Evolutionary conservation across 306 rosid genomes (phyloP), one percentile per base, ranked within the genome.

Genomic region (Vigna angularis): DNA sequence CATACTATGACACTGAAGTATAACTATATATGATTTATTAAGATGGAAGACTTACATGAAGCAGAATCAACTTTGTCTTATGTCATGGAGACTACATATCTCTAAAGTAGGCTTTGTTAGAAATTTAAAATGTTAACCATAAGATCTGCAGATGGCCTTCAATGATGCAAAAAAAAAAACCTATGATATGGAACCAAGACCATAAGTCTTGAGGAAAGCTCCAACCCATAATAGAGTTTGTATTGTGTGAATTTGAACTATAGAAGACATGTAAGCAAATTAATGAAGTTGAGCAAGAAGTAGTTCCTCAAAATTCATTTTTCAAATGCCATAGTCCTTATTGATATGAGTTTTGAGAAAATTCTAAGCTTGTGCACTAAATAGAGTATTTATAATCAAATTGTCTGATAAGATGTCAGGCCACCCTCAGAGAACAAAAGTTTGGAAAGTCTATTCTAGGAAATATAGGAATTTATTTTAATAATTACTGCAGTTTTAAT

Each of bases 311-410:
- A 56, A 16, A 61, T 30, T 48, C 71, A 30, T 45, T 59, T 58
- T 42, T 17, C 3, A 3, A 42, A 61, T 61, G 70, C 1, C 17
- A 24, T 74, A 9, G 34, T 30, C 78, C 58, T 28, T 15, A 14
- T 44, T 45, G 34, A 45, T 47, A 5, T 6, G 45, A 44, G 15
- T 42, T 58, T 9, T 55, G 20, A 11, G 9, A n/a, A 28, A 44
- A 45, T 14, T 40, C 42, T 10, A 28, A 66, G 38, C 47, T 49
- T 38, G 30, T 61, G 58, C 70, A 47, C 53, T 36, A 44, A 53
- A 48, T 65, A 59, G 8, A 34, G 53, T 67, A 12, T 70, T 20
- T 36, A 55, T 36, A 36, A 61, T 47, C 72, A 61, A 71, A 62
- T 24, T 5, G 40, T 45, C 18, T 45, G 15, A 45, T 3, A 45